Evolutionary conservation across 768 basidiomycete species (phyloP).

Genomic region (Amanita molliuscula): DNA sequence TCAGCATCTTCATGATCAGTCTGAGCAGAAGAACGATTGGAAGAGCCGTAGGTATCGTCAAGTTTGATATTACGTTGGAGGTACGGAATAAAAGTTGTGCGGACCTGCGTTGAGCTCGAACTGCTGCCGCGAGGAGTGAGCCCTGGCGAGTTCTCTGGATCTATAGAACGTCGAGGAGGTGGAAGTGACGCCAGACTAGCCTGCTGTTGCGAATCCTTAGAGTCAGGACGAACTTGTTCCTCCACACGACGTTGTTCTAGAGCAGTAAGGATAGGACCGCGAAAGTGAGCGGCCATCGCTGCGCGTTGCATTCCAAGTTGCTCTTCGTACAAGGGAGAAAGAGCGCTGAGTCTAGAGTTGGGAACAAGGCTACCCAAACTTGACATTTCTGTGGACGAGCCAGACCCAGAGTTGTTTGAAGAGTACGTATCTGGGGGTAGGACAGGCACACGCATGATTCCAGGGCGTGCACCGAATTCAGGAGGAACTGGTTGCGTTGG

Average conservation of each 20-base stretch:
- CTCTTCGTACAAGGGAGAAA: slow-evolving; percentile 21
- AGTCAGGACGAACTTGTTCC: slow-evolving; percentile 23
- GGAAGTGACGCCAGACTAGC: slow-evolving; percentile 21
- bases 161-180: slow-evolving; percentile 25
- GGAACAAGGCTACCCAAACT: slow-evolving; percentile 20
- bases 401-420: slow-evolving; percentile 3
- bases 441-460: slow-evolving; percentile 29
- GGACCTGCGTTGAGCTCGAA: not conserved
- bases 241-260: slow-evolving; percentile 27
- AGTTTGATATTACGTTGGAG: slow-evolving; percentile 10
- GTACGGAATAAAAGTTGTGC: slow-evolving; percentile 7
- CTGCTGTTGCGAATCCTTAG: slow-evolving; percentile 11
- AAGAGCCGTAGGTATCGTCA: slow-evolving; percentile 13
- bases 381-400: slow-evolving; percentile 7
- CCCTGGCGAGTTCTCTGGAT: slow-evolving; percentile 17
- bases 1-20: slow-evolving; percentile 33
- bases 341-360: slow-evolving; percentile 28
- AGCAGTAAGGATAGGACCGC: slow-evolving; percentile 24
- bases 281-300: slow-evolving; percentile 18
- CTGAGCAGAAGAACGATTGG: slow-evolving; percentile 22
- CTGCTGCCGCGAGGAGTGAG: not conserved
- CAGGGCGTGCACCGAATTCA: slow-evolving; percentile 15
- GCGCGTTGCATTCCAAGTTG: slow-evolving; percentile 2
- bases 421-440: slow-evolving; percentile 12
- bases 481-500: not conserved